phyloP scores from a whole-genome alignment of 768 basidiomycete genomes.

The Boletus tomentosulus region DNA sequence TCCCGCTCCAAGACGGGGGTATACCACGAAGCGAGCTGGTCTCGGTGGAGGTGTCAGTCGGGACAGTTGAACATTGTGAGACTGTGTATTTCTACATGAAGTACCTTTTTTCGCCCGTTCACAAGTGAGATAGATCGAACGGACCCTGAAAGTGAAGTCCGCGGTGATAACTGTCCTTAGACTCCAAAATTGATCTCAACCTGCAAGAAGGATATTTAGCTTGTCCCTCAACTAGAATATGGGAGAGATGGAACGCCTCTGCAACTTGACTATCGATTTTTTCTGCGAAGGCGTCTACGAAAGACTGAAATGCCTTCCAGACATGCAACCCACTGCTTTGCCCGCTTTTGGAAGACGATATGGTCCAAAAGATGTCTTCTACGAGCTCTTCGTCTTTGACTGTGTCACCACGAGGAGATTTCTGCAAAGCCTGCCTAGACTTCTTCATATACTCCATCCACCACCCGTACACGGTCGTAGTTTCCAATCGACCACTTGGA shows the following conservation, averaged over 20 bases:
- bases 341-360: slow-evolving; percentile 6
- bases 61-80: slow-evolving; percentile 18
- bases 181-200: slow-evolving; percentile 10
- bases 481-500: neutral
- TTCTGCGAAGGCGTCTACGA: slow-evolving; percentile 8
- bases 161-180: neutral
- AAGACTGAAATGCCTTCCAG: slow-evolving; percentile 6
- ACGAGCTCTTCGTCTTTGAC: slow-evolving; percentile 6
- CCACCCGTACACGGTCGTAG: slow-evolving; percentile 4
- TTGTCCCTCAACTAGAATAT: neutral
- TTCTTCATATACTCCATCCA: slow-evolving; percentile 15
- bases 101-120: slow-evolving; percentile 9
- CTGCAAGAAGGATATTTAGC: neutral
- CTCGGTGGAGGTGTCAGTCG: slow-evolving; percentile 20
- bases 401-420: neutral
- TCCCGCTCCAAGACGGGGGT: slow-evolving; percentile 35
- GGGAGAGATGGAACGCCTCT: neutral
- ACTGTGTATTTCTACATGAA: slow-evolving; percentile 8
- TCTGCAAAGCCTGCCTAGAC: slow-evolving; percentile 4
- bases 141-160: neutral
- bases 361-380: neutral
- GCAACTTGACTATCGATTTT: slow-evolving; percentile 5
- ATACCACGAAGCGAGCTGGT: slow-evolving; percentile 39
- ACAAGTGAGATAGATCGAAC: slow-evolving; percentile 2
- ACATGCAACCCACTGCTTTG: neutral